A percentile compares a stretch with the other conserved stretches of the same genome.
These are phyloP conservation scores for Penicillium frequentans DNA, from an alignment of 2,329 filamentous ascomycete species.

Conservation along the genomic window DNA sequence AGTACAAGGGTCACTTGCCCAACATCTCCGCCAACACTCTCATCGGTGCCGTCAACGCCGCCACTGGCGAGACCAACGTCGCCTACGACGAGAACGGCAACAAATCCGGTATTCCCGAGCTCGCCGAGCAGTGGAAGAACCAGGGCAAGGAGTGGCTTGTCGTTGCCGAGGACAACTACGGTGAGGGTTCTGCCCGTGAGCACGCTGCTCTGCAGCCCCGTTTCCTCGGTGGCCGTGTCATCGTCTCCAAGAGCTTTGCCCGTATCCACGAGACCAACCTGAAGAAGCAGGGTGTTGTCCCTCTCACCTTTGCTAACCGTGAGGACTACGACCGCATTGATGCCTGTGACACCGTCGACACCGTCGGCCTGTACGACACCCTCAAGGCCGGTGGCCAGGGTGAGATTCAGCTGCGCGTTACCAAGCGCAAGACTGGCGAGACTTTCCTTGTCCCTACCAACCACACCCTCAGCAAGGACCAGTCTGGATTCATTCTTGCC, in stretches of 20 bases:
- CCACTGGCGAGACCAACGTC: conserved; percentile 87
- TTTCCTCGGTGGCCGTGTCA: conserved; percentile 83
- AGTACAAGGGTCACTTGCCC: conserved; percentile 97
- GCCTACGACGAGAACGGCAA: conserved; percentile 84
- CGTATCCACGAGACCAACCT: conserved; percentile 94
- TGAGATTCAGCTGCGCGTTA: conserved; percentile 69
- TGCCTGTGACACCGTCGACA: conserved; percentile 80
- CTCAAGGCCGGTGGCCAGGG: conserved; percentile 75
- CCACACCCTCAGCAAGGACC: conserved; percentile 85
- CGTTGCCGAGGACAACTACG: conserved; percentile 96
- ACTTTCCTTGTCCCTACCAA: conserved; percentile 72
- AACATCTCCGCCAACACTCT: conserved; percentile 98
- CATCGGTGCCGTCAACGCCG: conserved; percentile 89
- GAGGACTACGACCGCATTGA: conserved; percentile 61
- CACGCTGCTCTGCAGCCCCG: conserved; percentile 87
- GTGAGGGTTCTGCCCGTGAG: conserved; percentile 84
- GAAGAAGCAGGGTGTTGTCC: conserved; percentile 97
- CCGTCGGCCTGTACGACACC: conserved; percentile 80
- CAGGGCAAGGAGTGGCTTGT: conserved; percentile 81
- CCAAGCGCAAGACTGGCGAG: conserved; percentile 62
- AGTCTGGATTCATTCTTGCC: conserved; percentile 87
- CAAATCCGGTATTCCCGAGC: conserved; percentile 53
- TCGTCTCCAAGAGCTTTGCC: conserved; percentile 78
- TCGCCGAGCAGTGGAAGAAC: conserved; percentile 80
- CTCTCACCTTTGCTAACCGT: conserved; percentile 85